phyloP scores from a whole-genome alignment of 306 rosid species.

The Rosa chinensis region DNA sequence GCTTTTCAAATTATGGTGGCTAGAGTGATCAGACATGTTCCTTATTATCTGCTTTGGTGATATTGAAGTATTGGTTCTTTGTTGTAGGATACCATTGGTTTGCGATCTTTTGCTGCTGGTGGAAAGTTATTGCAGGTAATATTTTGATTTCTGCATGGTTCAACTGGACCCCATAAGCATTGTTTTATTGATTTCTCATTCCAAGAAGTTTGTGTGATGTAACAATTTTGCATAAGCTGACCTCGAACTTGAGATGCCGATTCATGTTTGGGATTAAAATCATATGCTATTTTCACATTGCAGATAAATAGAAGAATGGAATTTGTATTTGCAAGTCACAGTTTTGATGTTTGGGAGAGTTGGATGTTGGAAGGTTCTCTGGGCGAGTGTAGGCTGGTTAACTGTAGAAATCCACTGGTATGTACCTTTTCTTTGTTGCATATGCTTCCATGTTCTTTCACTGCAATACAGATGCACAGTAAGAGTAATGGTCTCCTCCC shows the following conservation, averaged over 20 bases:
- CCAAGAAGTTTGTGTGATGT: constrained; percentile 5
- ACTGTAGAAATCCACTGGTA: constrained; percentile 82
- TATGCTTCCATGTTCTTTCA: background rate
- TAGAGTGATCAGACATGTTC: constrained; percentile 7
- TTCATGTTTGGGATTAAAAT: constrained; percentile 21
- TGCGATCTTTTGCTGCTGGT: constrained; percentile 95
- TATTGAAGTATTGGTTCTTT: constrained; percentile 27
- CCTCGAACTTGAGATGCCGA: constrained; percentile 12
- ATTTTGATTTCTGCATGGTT: background rate
- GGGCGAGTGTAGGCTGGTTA: constrained; percentile 87
- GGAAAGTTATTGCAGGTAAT: constrained; percentile 95
- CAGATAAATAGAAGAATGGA: constrained; percentile 97
- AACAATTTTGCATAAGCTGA: background rate
- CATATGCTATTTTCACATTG: constrained; percentile 22
- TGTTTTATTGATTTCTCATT: constrained; percentile 7
- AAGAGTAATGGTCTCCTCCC: background rate
- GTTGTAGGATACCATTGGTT: constrained; percentile 84
- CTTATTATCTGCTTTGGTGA: constrained; percentile 34
- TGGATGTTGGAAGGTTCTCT: constrained; percentile 86
- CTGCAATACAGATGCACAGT: background rate
- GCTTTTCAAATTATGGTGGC: constrained; percentile 23
- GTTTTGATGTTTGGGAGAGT: constrained; percentile 98
- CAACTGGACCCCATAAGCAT: background rate
- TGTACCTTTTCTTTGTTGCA: constrained; percentile 33
- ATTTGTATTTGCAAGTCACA: constrained; percentile 95